Base-by-base conservation (phyloP, 192 early-diverging fungal species). In the Funneliformis mosseae region DNA sequence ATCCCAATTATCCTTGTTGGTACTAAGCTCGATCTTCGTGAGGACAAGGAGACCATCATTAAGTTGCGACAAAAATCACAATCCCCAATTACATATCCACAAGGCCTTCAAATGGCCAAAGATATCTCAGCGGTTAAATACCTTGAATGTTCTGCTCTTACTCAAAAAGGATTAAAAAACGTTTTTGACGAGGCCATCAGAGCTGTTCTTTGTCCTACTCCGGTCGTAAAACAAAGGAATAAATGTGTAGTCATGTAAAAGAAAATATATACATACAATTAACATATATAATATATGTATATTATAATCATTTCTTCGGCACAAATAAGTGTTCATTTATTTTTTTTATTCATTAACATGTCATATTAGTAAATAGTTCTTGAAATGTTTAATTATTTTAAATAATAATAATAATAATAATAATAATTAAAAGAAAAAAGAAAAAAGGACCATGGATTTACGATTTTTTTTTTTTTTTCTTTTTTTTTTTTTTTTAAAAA, bases 111-210 rank as follows among this genome's bases (percentile, higher is more conserved):
- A 79, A 94, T 97, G 92, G 89, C 91, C 75, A 95, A 95, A 88
- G 95, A 96, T 80, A 94, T 99, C 80, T 82, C 87, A 21, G 97
- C 95, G 27, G 94, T 95, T 84, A 95, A 94, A 77, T 99, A 99
- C 84, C 88, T 98, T 43, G 97, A 99, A 88, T 99, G 97, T 85
- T 98, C 97, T 25, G 96, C 97, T 55, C 89, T 99, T 80, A 98
- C 97, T 71, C 97, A 98, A 87, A 96, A 97, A 87, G 97, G 97
- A 39, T 84, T 99, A 78, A 98, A 99, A 91, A 97, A 94, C 82
- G 97, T 99, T 21, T 99, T 99, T 92, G 97, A 99, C 84, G 96
- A 97, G 80, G 97, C 97, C 25, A 99, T 98, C 82, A 92, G 97
- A 67, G 96, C 97, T 7, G 97, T 97, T 21, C 89, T 99, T 71